Evolutionary conservation across 768 basidiomycete genomes (phyloP).

Genomic region (Amylocystis lapponica): DNA sequence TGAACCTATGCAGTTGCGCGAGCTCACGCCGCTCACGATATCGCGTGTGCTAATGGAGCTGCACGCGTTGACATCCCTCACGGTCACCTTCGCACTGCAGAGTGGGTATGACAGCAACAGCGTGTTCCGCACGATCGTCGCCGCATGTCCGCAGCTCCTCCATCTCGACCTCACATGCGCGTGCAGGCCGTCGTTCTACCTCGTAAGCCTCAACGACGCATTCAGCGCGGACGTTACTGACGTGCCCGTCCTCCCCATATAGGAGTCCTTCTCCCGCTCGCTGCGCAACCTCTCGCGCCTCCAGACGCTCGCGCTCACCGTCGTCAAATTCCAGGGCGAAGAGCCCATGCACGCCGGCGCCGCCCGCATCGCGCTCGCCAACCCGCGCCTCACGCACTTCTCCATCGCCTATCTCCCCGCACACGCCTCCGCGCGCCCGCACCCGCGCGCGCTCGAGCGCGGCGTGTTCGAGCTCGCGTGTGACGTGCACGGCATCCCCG

Average conservation of each 20-base stretch:
- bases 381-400: slow-evolving; percentile 63
- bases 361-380: slow-evolving; percentile 53
- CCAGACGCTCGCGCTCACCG: slow-evolving; percentile 53
- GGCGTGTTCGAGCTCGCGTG: slow-evolving; percentile 54
- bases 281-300: slow-evolving; percentile 59
- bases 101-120: slow-evolving; percentile 67
- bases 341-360: slow-evolving; percentile 55
- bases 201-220: slow-evolving; percentile 38
- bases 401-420: slow-evolving; percentile 62
- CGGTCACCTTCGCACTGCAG: slow-evolving; percentile 63
- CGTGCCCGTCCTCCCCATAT: not conserved
- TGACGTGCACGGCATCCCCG: slow-evolving; percentile 62
- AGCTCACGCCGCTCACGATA: slow-evolving; percentile 57
- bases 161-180: slow-evolving; percentile 63
- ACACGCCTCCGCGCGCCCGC: slow-evolving; percentile 40
- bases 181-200: slow-evolving; percentile 66
- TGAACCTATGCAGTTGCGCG: slow-evolving; percentile 62
- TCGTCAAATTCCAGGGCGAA: slow-evolving; percentile 65
- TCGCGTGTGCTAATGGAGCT: slow-evolving; percentile 55
- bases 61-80: slow-evolving; percentile 49
- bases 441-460: slow-evolving; percentile 33
- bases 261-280: slow-evolving; percentile 61
- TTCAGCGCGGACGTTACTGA: not conserved
- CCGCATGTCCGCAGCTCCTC: slow-evolving; percentile 58
- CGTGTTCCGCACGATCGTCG: slow-evolving; percentile 58